Percentiles rank a stretch among this genome's conserved stretches.
Conservation (phyloP, 352 stramenopile species). For the Albugo candida region DNA sequence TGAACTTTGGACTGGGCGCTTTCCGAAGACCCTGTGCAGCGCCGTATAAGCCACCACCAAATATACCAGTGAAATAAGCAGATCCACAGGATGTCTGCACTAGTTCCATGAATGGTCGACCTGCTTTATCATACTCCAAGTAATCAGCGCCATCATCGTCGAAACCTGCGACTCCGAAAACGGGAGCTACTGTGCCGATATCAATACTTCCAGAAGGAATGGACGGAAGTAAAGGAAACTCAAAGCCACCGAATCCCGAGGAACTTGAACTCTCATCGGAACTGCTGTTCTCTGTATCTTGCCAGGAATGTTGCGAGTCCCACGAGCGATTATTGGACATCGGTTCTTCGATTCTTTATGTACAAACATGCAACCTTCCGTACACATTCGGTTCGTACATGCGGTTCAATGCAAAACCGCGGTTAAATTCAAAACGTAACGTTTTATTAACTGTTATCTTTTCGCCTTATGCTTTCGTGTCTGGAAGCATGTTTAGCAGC, state of each 20-base stretch:
- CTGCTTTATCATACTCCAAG: constrained; percentile 68
- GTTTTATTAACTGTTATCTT: too few species aligned
- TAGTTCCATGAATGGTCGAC: constrained; percentile 71
- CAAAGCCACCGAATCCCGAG: constrained; percentile 14
- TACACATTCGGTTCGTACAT: too few species aligned
- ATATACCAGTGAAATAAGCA: constrained; percentile 70
- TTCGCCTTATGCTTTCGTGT: constrained; percentile 10
- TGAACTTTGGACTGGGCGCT: constrained; percentile 72
- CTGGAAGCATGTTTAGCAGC: constrained; percentile 90
- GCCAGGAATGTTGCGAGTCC: constrained; percentile 59
- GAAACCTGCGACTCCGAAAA: constrained; percentile 67
- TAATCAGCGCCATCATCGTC: constrained; percentile 65
- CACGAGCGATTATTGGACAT: constrained; percentile 11
- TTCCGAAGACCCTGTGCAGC: constrained; percentile 41
- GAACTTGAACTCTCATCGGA: constrained; percentile 15
- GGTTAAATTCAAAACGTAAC: too few species aligned
- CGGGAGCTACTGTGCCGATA: constrained; percentile 57
- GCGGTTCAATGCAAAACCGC: too few species aligned
- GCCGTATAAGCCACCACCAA: constrained; percentile 51
- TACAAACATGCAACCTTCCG: too few species aligned
- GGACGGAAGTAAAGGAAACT: constrained; percentile 50
- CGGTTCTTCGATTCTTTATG: too few species aligned
- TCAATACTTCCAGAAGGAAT: constrained; percentile 64
- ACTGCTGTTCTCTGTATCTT: constrained; percentile 18
- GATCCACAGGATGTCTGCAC: constrained; percentile 58